Percentiles rank a stretch among this genome's conserved stretches.
Conservation (phyloP, 768 basidiomycete species). For the Lentinula boryana region DNA sequence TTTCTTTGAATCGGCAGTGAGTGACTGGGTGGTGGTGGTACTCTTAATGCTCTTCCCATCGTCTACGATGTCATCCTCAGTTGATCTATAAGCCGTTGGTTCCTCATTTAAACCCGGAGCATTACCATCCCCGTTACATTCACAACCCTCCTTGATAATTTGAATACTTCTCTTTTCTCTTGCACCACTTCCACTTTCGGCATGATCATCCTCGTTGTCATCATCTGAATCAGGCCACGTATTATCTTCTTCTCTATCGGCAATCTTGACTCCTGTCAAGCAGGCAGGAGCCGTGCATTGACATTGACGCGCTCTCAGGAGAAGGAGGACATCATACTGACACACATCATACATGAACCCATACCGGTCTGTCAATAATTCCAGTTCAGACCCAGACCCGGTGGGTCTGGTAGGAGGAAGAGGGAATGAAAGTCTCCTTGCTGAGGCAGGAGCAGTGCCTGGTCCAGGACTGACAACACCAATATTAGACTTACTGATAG, state of each 20-base stretch:
- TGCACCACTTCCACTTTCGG: slow-evolving; percentile 15
- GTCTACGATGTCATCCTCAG: background rate
- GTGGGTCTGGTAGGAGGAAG: slow-evolving; percentile 19
- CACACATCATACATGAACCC: slow-evolving; percentile 89
- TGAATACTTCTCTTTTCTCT: slow-evolving; percentile 31
- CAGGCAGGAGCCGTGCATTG: slow-evolving; percentile 76
- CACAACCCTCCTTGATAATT: slow-evolving; percentile 34
- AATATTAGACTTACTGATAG: background rate
- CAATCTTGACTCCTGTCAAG: slow-evolving; percentile 82
- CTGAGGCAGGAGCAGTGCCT: slow-evolving; percentile 32
- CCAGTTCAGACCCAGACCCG: slow-evolving; percentile 24
- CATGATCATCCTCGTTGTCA: slow-evolving; percentile 22
- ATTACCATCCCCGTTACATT: slow-evolving; percentile 27
- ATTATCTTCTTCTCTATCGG: slow-evolving; percentile 75
- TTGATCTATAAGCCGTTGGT: background rate
- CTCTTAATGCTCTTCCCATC: slow-evolving; percentile 6
- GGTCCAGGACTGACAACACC: slow-evolving; percentile 19
- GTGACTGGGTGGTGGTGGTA: background rate
- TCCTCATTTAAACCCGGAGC: background rate
- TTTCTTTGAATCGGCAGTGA: slow-evolving; percentile 13
- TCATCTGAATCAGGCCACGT: slow-evolving; percentile 69
- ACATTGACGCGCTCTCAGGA: slow-evolving; percentile 68
- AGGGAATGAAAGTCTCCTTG: slow-evolving; percentile 47
- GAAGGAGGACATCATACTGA: slow-evolving; percentile 72
- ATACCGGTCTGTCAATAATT: slow-evolving; percentile 74